Evolutionary conservation across 352 stramenopile genomes (phyloP), one percentile per base, ranked within the genome.

Genomic region (Globisporangium emineosum): DNA sequence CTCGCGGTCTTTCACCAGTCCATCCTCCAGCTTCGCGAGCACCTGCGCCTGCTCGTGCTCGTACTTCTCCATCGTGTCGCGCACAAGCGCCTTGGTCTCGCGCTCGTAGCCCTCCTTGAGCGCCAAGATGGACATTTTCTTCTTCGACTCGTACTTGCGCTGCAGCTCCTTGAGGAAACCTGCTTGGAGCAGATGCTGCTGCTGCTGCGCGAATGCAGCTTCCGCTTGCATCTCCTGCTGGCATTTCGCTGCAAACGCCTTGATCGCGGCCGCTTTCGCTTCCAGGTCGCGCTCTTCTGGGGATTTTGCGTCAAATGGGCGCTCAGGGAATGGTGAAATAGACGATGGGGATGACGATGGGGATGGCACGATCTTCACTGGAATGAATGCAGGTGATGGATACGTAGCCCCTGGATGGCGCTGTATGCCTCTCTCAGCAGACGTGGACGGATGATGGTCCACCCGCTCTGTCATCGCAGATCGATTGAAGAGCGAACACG

Each of bases 111-210:
- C 66, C 23, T 87, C 80, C 45, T 75, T 77, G 30, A 89, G 45
- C 10, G 59, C 50, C 45, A 88, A 65, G 3, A 90, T 54, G 30
- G 70, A 60, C 70, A 88, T 69, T 32, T 81, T 75, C 57, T 87
- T 85, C 59, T 83, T 87, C 7, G 79, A 88, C 45, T 86, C 75
- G 40, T 81, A 90, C 62, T 86, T 85, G 49, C 77, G 79, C 61
- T 81, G 73, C 32, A 90, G 65, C 23, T 90, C 78, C 54, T 79
- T 72, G 42, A 90, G 52, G 32, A 83, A 81, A 10, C 56, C 13
- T 0, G 30, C 32, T 53, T 84, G 77, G 45, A 69, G 71, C 30
- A 68, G 47, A 2, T 71, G 56, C 19, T 86, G 71, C 42, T 88
- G 77, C 27, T 73, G 37, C 7, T 65, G 50, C 5, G 84, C 68